phyloP scores from a whole-genome alignment of 495 filamentous ascomycete species.

The Parathielavia appendiculata region DNA sequence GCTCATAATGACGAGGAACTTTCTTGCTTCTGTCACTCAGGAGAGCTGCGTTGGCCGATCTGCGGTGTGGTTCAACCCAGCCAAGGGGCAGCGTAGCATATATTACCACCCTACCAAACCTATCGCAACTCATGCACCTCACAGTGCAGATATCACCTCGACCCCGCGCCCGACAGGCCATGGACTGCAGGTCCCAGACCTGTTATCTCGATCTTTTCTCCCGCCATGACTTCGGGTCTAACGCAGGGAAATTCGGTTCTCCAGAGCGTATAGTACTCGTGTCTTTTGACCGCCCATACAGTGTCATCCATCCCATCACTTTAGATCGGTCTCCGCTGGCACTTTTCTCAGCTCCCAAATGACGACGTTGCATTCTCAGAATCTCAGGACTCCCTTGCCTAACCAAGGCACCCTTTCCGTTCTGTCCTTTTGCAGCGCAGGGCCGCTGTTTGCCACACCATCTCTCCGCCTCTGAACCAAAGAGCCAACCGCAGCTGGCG shows the following conservation, averaged over 20 bases:
- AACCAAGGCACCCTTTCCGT: constrained; percentile 5
- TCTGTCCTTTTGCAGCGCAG: not conserved
- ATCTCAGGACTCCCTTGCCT: constrained; percentile 3
- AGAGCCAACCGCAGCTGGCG: constrained; percentile 1
- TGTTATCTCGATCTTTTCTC: constrained; percentile 1
- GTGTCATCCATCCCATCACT: not conserved
- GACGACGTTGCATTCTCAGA: not conserved
- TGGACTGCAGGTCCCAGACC: not conserved
- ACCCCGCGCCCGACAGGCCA: constrained; percentile 1
- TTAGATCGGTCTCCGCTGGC: no score
- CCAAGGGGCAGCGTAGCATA: not conserved
- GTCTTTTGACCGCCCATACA: no score
- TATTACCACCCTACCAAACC: not conserved
- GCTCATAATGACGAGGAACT: no score
- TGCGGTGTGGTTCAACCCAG: not conserved
- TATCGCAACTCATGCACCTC: constrained; percentile 7
- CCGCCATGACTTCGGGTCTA: not conserved
- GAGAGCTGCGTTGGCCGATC: not conserved
- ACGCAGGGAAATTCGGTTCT: not conserved
- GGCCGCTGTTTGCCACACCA: not conserved
- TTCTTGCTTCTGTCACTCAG: not conserved
- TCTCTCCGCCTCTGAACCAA: not conserved
- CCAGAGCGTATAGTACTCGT: not conserved
- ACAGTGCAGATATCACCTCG: constrained; percentile 2
- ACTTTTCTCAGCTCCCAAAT: constrained; percentile 1